Percentiles rank a stretch among this genome's conserved stretches.
Conservation (phyloP, 768 basidiomycete genomes). For the Naematelia aurantialba region DNA sequence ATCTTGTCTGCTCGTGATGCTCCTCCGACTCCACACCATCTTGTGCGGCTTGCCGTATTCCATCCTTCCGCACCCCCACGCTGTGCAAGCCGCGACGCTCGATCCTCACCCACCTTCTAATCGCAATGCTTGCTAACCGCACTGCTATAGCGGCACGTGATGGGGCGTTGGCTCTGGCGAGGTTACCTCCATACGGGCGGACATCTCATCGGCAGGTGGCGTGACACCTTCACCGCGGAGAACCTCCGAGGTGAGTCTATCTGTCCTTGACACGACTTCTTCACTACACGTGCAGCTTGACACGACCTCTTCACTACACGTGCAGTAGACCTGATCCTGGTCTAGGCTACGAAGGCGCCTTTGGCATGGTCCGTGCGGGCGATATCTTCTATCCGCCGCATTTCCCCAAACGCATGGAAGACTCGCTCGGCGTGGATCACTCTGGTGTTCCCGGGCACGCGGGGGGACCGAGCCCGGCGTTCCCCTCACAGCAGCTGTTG, state of each 20-base stretch:
- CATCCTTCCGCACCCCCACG: not conserved
- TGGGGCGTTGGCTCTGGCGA: constrained; percentile 46
- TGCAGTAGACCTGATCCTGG: not conserved
- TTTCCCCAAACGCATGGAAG: constrained; percentile 30
- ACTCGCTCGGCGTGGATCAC: constrained; percentile 24
- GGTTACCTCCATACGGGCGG: constrained; percentile 49
- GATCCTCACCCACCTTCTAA: no score
- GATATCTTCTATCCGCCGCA: constrained; percentile 32
- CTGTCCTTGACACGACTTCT: not conserved
- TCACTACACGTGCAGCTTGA: not conserved
- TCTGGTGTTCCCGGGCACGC: constrained; percentile 1
- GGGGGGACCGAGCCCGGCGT: not conserved
- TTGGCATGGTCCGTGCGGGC: constrained; percentile 36
- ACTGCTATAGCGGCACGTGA: constrained; percentile 24
- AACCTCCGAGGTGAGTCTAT: constrained; percentile 35
- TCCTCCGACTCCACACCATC: not conserved
- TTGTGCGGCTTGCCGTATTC: no score
- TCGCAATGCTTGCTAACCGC: no score
- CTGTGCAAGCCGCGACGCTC: not conserved
- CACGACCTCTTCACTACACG: not conserved
- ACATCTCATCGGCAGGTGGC: constrained; percentile 46
- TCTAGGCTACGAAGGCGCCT: constrained; percentile 44
- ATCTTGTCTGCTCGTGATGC: no score
- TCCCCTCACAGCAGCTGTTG: not conserved
- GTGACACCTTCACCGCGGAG: constrained; percentile 48